A percentile compares a stretch with the other conserved stretches of the same genome.
phyloP scores from a whole-genome alignment of 2,329 filamentous ascomycete genomes.

The Ceratocystis papillata region DNA sequence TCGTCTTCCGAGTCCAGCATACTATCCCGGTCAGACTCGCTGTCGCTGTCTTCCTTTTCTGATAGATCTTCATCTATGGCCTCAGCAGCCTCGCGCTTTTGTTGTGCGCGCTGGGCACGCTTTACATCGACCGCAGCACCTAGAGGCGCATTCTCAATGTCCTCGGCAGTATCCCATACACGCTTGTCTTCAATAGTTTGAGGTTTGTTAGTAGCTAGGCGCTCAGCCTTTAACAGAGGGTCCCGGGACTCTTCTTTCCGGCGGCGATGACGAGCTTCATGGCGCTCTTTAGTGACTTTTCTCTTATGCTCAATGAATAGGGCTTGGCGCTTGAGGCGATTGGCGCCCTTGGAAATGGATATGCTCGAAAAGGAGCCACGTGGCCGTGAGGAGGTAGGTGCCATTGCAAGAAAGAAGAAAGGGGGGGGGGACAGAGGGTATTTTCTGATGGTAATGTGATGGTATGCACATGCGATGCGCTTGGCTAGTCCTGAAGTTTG shows the following conservation, averaged over 20 bases:
- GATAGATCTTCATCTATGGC: conserved; percentile 41
- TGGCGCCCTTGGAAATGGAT: conserved; percentile 42
- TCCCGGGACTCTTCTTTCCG: conserved; percentile 80
- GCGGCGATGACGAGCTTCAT: conserved; percentile 64
- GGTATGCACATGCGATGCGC: background rate
- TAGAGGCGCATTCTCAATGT: conserved; percentile 41
- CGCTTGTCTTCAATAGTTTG: conserved; percentile 77
- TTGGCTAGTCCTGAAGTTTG: background rate
- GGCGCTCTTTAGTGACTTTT: conserved; percentile 58
- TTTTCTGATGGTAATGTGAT: background rate
- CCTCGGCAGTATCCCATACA: conserved; percentile 71
- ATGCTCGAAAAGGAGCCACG: conserved; percentile 27
- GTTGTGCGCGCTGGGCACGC: conserved; percentile 44
- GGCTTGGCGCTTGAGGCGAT: conserved; percentile 70
- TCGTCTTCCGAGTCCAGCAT: conserved; percentile 60
- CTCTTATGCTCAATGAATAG: conserved; percentile 74
- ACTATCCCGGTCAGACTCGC: conserved; percentile 58
- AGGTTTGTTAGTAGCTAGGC: conserved; percentile 68
- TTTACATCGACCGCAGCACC: conserved; percentile 48
- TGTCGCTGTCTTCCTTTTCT: conserved; percentile 36
- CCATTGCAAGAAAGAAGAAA: conserved; percentile 25
- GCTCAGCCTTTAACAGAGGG: conserved; percentile 60
- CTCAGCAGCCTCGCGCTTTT: conserved; percentile 43
- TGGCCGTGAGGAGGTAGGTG: conserved; percentile 21
- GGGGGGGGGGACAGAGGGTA: background rate